These are phyloP conservation scores for Closterium sp. DNA, from an alignment of 139 green algal species.

Conservation along the genomic window DNA sequence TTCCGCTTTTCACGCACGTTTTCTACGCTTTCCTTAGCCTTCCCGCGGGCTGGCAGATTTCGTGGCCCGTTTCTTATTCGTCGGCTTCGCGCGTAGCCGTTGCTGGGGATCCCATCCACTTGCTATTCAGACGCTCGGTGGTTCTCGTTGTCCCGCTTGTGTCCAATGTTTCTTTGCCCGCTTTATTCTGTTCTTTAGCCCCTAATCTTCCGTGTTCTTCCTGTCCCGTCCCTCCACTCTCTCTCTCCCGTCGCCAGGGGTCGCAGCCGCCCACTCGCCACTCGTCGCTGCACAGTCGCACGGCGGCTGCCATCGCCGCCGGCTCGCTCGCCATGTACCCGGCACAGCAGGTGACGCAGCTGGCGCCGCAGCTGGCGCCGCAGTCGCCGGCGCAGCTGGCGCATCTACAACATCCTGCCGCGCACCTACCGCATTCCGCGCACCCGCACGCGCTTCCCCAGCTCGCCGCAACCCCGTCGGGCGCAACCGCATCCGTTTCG, in stretches of 20 bases:
- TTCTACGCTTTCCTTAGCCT: too few relatives aligned
- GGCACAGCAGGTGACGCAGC: not conserved
- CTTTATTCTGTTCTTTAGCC: not conserved
- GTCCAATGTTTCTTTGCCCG: not conserved
- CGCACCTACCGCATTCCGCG: not conserved
- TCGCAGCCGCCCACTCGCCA: not conserved
- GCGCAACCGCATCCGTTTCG: not conserved
- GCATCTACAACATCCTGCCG: not conserved
- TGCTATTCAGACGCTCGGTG: not conserved
- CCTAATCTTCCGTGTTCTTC: not conserved
- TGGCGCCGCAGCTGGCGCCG: not conserved
- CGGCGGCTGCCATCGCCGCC: not conserved
- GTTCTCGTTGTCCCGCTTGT: not conserved
- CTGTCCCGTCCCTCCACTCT: not conserved
- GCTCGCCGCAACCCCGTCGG: not conserved
- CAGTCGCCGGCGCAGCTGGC: not conserved
- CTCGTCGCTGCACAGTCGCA: constrained; percentile 2
- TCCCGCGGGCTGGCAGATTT: too few relatives aligned
- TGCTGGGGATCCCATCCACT: too few relatives aligned
- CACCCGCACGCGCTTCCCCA: not conserved
- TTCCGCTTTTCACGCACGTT: too few relatives aligned
- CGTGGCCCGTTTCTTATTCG: too few relatives aligned
- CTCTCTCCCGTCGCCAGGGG: not conserved
- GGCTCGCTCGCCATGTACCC: constrained; percentile 6
- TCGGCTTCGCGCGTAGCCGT: too few relatives aligned